These are phyloP conservation scores for Jackrogersella minutella DNA, from an alignment of 495 filamentous ascomycete genomes.

Conservation along the genomic window DNA sequence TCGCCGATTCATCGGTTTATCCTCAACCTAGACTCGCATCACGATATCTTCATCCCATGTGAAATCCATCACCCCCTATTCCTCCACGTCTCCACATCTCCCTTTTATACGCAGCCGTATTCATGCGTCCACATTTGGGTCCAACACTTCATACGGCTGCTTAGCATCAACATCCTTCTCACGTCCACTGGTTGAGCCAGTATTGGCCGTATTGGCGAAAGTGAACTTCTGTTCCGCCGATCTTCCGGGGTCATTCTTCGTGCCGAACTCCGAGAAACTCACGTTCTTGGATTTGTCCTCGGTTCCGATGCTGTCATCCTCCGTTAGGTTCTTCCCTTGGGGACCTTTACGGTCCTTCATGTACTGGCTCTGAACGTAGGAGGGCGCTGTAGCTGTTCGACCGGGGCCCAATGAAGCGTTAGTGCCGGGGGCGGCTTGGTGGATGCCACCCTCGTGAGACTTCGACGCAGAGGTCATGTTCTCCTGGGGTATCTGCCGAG, in stretches of 20 bases:
- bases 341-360: slow-evolving; percentile 35
- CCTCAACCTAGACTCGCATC: too few species aligned
- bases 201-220: neutral
- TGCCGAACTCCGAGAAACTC: slow-evolving; percentile 49
- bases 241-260: slow-evolving; percentile 48
- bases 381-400: slow-evolving; percentile 39
- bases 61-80: too few species aligned
- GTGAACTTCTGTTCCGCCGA: slow-evolving; percentile 38
- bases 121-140: slow-evolving; percentile 31
- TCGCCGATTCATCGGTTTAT: too few species aligned
- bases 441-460: slow-evolving; percentile 16
- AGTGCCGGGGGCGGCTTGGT: slow-evolving; percentile 4
- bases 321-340: slow-evolving; percentile 53
- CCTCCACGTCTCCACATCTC: too few species aligned
- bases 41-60: too few species aligned
- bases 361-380: slow-evolving; percentile 42
- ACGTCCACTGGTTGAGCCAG: slow-evolving; percentile 15
- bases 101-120: neutral
- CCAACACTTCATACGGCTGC: slow-evolving; percentile 38
- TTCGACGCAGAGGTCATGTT: slow-evolving; percentile 9
- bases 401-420: neutral
- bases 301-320: slow-evolving; percentile 47
- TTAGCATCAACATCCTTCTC: slow-evolving; percentile 28
- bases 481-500: slow-evolving; percentile 18
- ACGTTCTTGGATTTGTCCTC: slow-evolving; percentile 40